Evolutionary conservation across 192 early-diverging fungal species (phyloP), one percentile per base, ranked within the genome.

Genomic region (Umbelopsis isabellina): DNA sequence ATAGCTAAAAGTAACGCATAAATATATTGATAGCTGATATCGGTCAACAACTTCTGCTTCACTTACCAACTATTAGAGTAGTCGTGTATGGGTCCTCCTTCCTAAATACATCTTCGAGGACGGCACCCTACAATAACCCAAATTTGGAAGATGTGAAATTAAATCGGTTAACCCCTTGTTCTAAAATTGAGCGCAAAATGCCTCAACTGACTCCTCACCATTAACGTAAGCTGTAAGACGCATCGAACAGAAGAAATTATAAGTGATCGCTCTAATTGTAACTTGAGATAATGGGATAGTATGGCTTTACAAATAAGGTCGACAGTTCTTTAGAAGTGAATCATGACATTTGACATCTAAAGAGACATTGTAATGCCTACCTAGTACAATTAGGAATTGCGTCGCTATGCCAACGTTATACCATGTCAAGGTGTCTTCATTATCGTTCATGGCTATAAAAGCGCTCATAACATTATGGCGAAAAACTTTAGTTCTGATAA

Each of bases 221-320:
- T 88, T 21, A 91, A 61, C 2, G 89, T 88, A 44, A 96, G 81
- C 71, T 96, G 94, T 20, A 90, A 80, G 25, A 94, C 73, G 72
- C 91, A 93, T 21, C 93, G 87, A 55, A 88, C 64, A 0, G 92
- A 82, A 7, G 91, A 82, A 7, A 95, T 77, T 13, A 92, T 76
- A 10, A 96, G 72, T 2, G 86, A 86, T n/a, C 53, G 75, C 72
- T 87, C 87, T 7, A 96, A 70, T 2, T 87, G 84, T 21, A 94
- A 82, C 1, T 90, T 87, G 20, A 96, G 78, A 18, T 46, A 61
- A 12, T 27, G 33, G 4, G 55, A 61, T 5, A 61, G 33, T 35
- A 61, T 35, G n/a, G 30, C 55, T 61, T 61, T 58, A 25, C 18
- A 7, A 27, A 0, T 35, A 4, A 25, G 37, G 27, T 18, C 30